Conservation (phyloP, 176 grass and related monocot genomes). For the Oropetium thomaeum region DNA sequence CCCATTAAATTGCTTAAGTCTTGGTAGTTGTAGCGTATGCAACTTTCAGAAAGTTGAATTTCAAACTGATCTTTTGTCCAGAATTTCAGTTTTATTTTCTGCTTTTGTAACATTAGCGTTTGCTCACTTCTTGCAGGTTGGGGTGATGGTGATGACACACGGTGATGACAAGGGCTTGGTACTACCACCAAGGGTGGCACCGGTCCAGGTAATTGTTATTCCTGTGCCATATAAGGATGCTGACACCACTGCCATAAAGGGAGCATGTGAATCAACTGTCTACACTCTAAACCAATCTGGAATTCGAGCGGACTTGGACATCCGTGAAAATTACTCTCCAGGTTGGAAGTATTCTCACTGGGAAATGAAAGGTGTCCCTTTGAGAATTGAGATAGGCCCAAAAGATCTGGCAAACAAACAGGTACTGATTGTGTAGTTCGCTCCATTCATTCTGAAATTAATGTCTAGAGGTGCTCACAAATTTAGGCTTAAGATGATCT, state of each 20-base stretch:
- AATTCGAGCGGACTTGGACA: constrained; percentile 64
- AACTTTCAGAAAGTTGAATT: background rate
- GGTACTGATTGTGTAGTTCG: constrained; percentile 49
- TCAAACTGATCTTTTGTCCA: background rate
- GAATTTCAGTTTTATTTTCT: background rate
- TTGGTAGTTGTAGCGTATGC: background rate
- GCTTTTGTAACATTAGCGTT: background rate
- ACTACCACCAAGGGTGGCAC: constrained; percentile 85
- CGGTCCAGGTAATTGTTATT: constrained; percentile 78
- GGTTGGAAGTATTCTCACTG: constrained; percentile 99
- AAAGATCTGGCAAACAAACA: constrained; percentile 92
- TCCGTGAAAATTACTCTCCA: constrained; percentile 87
- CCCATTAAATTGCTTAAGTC: background rate
- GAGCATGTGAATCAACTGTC: constrained; percentile 61
- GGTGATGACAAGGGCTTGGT: constrained; percentile 97
- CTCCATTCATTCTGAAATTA: background rate
- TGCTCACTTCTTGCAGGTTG: constrained; percentile 47
- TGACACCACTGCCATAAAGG: constrained; percentile 74
- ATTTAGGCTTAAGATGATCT: background rate
- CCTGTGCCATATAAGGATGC: constrained; percentile 94
- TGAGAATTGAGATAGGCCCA: constrained; percentile 97
- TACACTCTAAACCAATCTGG: constrained; percentile 52
- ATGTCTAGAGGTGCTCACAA: background rate
- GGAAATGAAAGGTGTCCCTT: constrained; percentile 97
- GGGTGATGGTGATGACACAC: constrained; percentile 95